Base-by-base conservation (phyloP, 805 yeast genomes). In the Hanseniaspora valbyensis region DNA sequence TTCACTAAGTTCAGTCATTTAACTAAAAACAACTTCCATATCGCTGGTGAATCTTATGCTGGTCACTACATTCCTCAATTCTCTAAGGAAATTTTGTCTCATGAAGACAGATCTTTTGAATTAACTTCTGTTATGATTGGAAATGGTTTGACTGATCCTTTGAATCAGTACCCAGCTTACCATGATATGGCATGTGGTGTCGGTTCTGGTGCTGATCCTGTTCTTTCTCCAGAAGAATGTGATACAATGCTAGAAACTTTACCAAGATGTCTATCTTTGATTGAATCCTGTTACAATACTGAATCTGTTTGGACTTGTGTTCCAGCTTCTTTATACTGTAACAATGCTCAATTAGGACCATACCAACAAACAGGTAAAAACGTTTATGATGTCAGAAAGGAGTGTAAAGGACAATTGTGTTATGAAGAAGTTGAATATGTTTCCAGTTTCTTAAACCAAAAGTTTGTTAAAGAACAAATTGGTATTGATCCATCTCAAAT, bases 151-250 rank as follows among this genome's bases (percentile, higher is more conserved):
- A 84, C 95, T 34, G 95, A 88, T 68, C 81, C 94, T 9, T 75
- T 83, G 63, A 73, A 77, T 55, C 95, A 86, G 69, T 81, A 81
- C 66, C 77, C 76, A 55, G 76, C 77, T 67, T 85, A 82, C 65
- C 80, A 82, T 63, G 95, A 94, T 66, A 88, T 87, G 96, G 95
- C 95, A 13, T 88, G 96, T 69, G 95, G 95, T 56, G 73, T 79
- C 61, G 95, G 95, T 58, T 44, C 50, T 22, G 96, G 95, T 36
- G 79, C 75, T 58, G 82, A 83, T 34, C 71, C 89, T 14, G 86
- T 87, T 4, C 70, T 88, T 56, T 69, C 76, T 33, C 92, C 86
- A 52, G 87, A 82, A 54, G 82, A 83, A 59, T 90, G 98, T 70
- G 74, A 77, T 48, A 67, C 69, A 29, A 80, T 90, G 83, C 72